Conservation (phyloP, 306 rosid species). For the Cucumis sativus region Cucumber_9930_V3 NC_026660.2:30272001-30272500, state of each 20-base stretch:
- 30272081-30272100: conserved; percentile 71
- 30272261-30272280: conserved; percentile 80
- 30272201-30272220: conserved; percentile 74
- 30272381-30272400: conserved; percentile 73
- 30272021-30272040: conserved; percentile 58
- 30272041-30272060: conserved; percentile 42
- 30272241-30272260: conserved; percentile 56
- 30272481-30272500: conserved; percentile 69
- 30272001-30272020: conserved; percentile 59
- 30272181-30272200: conserved; percentile 76
- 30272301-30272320: conserved; percentile 63
- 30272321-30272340: conserved; percentile 58
- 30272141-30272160: conserved; percentile 62
- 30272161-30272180: conserved; percentile 58
- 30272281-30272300: conserved; percentile 67
- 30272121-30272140: conserved; percentile 58
- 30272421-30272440: conserved; percentile 48
- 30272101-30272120: conserved; percentile 52
- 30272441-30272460: conserved; percentile 67
- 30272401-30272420: conserved; percentile 55
- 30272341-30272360: conserved; percentile 55
- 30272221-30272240: conserved; percentile 70
- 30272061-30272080: conserved; percentile 76
- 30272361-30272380: conserved; percentile 57
- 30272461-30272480: conserved; percentile 71